Evolutionary conservation across 257 asterid species (phyloP).

Genomic region (Lantana camara): DNA sequence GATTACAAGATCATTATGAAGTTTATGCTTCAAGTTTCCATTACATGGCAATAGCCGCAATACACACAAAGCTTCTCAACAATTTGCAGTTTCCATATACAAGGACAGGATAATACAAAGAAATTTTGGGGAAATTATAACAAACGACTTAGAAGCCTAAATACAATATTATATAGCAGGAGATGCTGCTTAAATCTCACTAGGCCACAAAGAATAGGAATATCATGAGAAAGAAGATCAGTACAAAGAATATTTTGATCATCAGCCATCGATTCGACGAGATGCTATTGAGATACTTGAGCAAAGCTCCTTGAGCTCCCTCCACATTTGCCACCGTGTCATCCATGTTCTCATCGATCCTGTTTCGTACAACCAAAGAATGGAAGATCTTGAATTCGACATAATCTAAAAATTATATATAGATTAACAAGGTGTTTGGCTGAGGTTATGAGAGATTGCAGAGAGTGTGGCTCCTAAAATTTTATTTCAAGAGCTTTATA

Average conservation of each 20-base stretch:
- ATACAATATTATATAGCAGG: not conserved
- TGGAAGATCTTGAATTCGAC: too few species aligned
- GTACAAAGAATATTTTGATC: slow-evolving; percentile 90
- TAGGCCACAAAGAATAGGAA: slow-evolving; percentile 91
- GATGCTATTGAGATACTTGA: slow-evolving; percentile 87
- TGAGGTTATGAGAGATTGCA: too few species aligned
- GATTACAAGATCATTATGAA: not conserved
- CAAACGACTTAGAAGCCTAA: slow-evolving; percentile 7
- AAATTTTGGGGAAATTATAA: not conserved
- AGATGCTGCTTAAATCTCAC: slow-evolving; percentile 13
- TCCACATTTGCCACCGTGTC: slow-evolving; percentile 81
- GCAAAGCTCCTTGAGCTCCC: slow-evolving; percentile 87
- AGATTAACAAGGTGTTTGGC: too few species aligned
- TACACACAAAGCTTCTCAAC: slow-evolving; percentile 26
- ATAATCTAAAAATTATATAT: too few species aligned
- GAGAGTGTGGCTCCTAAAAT: too few species aligned
- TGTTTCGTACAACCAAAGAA: slow-evolving; percentile 26
- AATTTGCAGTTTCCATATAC: slow-evolving; percentile 23
- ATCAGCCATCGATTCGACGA: slow-evolving; percentile 95
- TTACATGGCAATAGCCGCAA: slow-evolving; percentile 20
- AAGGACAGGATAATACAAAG: not conserved
- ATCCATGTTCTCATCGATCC: slow-evolving; percentile 94
- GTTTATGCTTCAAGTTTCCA: slow-evolving; percentile 6
- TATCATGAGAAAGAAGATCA: slow-evolving; percentile 84
- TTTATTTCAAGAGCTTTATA: too few species aligned